These are phyloP conservation scores for Arthrobotrys sphaeroides DNA, from an alignment of 2,329 filamentous ascomycete species.

Conservation along the genomic window DNA sequence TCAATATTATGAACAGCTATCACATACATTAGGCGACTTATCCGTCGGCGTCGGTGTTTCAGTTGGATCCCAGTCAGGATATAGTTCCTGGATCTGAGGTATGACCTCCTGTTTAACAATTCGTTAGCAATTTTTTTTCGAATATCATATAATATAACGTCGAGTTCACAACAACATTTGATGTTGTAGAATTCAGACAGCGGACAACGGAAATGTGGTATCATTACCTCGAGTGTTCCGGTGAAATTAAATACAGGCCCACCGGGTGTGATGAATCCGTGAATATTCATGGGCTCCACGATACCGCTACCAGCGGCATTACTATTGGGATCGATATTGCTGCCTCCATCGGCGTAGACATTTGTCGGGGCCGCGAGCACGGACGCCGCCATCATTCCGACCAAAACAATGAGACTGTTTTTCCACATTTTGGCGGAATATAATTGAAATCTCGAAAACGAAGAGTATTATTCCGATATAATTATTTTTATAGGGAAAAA, in stretches of 20 bases:
- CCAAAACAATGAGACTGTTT: not conserved
- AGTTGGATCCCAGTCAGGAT: constrained; percentile 1
- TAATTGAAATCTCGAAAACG: too few species aligned
- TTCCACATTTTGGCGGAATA: constrained; percentile 13
- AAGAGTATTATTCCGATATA: too few species aligned
- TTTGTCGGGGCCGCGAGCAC: not conserved
- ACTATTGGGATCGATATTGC: not conserved
- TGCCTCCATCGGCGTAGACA: not conserved
- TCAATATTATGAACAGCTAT: too few species aligned
- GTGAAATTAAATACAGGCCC: constrained; percentile 7
- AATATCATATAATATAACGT: too few species aligned
- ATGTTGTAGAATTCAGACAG: too few species aligned
- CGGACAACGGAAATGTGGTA: not conserved
- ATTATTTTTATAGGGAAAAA: not conserved
- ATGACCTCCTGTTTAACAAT: constrained; percentile 1
- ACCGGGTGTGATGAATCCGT: not conserved
- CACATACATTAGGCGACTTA: not conserved
- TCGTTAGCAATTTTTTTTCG: too few species aligned
- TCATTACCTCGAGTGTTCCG: not conserved
- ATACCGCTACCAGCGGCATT: not conserved
- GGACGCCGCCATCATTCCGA: not conserved
- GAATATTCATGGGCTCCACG: not conserved
- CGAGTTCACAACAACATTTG: too few species aligned
- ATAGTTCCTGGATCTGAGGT: constrained; percentile 1
- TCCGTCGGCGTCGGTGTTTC: not conserved